Evolutionary conservation across 129 eudicot species (phyloP), one percentile per base, ranked within the genome.

Genomic region (Flaveria linearis): DNA sequence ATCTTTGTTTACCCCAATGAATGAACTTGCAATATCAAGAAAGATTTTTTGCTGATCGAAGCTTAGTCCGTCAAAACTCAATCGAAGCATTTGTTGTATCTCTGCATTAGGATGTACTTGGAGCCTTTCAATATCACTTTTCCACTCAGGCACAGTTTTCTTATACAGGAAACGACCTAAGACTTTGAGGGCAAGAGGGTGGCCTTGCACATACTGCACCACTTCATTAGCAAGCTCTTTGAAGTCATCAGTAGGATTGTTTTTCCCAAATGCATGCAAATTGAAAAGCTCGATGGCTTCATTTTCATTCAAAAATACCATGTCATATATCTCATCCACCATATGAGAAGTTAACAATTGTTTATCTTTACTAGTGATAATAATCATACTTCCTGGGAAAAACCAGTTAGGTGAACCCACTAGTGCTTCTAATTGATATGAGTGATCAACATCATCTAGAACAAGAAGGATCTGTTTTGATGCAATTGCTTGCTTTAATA

Each of bases 11-110:
- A 42, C 14, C 22, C 81, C 85, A 10, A 58, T 49, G 17, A 75
- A 75, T 30, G 78, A 75, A 61, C 76, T 75, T 25, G 85, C 81
- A 75, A 75, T 76, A 61, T 76, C 81, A 20, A 82, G 67, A 17
- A 76, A 82, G 16, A 63, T 25, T 82, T 33, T 43, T 64, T 62
- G 42, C 49, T 82, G 77, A 15, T 49, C 51, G 5, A n/a, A 51
- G 30, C 47, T 41, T 16, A 76, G 22, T 1, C 74, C 78, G 50
- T 82, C 85, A 61, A 10, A 73, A 56, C 65, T 52, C 43, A 36
- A 17, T 0, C 66, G 66, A 17, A 72, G 66, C 30, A 52, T 16
- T 33, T 36, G 28, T 9, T 52, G 49, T 33, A 72, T 53, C 9
- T 52, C 66, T 11, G 28, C 49, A 53, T 53, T 52, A n/a, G 76